Percentiles rank a stretch among this genome's conserved stretches.
Evolutionary conservation across 768 basidiomycete genomes (phyloP).

Genomic region (Amanita inopinata): DNA sequence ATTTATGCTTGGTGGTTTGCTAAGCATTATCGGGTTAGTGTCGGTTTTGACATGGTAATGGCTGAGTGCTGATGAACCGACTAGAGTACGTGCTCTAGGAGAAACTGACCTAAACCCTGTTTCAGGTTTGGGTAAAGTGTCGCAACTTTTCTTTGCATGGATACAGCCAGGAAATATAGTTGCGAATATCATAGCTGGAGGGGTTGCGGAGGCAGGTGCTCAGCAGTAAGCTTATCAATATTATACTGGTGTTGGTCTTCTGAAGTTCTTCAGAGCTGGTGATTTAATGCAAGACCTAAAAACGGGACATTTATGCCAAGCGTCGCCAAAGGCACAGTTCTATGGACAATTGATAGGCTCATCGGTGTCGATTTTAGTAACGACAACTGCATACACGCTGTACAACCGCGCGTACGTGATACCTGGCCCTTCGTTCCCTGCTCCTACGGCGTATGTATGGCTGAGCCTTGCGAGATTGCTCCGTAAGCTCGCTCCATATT

Average conservation of each 20-base stretch:
- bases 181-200: constrained; percentile 96
- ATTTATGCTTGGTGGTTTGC: constrained; percentile 69
- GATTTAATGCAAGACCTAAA: constrained; percentile 99
- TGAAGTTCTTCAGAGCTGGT: constrained; percentile 52
- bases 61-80: constrained; percentile 9
- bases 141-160: constrained; percentile 89
- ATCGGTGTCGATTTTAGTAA: constrained; percentile 78
- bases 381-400: constrained; percentile 77
- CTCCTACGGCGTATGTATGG: constrained; percentile 95
- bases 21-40: constrained; percentile 81
- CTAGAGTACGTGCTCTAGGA: constrained; percentile 87
- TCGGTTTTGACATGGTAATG: constrained; percentile 6
- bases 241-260: constrained; percentile 5
- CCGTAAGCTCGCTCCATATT: constrained; percentile 37
- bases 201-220: constrained; percentile 94
- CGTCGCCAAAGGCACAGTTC: constrained; percentile 91
- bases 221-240: constrained; percentile 51
- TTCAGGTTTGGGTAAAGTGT: constrained; percentile 89
- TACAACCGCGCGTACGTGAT: constrained; percentile 85
- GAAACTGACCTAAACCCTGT: constrained; percentile 94
- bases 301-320: constrained; percentile 86
- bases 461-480: constrained; percentile 64
- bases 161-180: constrained; percentile 91
- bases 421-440: constrained; percentile 91
- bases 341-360: constrained; percentile 91